phyloP scores from a whole-genome alignment of 495 filamentous ascomycete species.

The Sabuloglossum arenarium region DNA sequence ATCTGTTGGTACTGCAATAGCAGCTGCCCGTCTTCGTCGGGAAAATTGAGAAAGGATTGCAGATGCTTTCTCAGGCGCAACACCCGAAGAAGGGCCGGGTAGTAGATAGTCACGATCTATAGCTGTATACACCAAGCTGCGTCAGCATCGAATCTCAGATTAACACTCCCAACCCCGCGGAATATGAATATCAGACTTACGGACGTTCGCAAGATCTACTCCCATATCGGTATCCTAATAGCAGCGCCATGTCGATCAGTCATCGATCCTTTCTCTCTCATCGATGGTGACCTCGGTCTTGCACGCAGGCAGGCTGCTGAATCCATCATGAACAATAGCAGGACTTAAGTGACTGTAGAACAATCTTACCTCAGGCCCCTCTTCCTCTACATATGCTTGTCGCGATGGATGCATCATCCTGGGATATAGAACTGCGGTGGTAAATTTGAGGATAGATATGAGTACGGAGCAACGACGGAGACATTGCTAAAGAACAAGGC shows the following conservation, averaged over 20 bases:
- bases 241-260: conserved; percentile 13
- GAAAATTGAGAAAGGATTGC: conserved; percentile 79
- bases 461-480: background rate
- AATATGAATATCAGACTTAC: conserved; percentile 27
- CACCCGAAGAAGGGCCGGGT: conserved; percentile 46
- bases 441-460: too few species aligned
- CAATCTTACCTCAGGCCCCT: conserved; percentile 39
- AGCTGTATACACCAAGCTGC: conserved; percentile 22
- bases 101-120: conserved; percentile 75
- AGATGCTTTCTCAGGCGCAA: conserved; percentile 72
- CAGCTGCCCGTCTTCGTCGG: conserved; percentile 68
- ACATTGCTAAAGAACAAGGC: background rate
- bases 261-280: conserved; percentile 4
- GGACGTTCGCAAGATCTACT: conserved; percentile 60
- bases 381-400: conserved; percentile 92
- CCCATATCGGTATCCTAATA: conserved; percentile 39
- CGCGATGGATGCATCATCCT: conserved; percentile 76
- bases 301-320: conserved; percentile 2
- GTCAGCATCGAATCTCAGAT: conserved; percentile 2
- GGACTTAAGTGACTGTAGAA: background rate
- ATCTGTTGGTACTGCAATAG: conserved; percentile 87
- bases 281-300: background rate
- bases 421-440: too few species aligned
- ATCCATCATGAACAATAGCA: conserved; percentile 5
- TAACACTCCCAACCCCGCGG: background rate